Conservation (phyloP, 169 alveolate species). For the Eimeria necatrix region DNA sequence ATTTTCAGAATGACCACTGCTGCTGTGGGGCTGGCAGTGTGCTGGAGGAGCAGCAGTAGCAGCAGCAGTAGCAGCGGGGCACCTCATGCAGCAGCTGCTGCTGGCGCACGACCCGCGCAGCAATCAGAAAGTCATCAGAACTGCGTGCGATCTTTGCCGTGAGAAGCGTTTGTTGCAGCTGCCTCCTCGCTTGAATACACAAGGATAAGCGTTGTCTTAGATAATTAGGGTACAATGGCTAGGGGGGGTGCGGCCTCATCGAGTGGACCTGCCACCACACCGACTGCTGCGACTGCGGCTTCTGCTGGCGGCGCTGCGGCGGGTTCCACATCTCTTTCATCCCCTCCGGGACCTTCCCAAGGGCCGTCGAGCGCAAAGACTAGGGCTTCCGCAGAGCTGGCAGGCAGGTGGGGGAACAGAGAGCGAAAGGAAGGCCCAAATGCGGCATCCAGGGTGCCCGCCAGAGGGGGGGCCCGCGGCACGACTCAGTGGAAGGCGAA, state of each 20-base stretch:
- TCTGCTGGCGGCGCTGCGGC: constrained; percentile 1
- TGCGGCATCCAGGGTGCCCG: constrained; percentile 11
- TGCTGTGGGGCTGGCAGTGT: constrained; percentile 32
- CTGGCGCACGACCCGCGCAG: not conserved
- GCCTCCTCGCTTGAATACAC: constrained; percentile 17
- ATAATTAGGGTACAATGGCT: constrained; percentile 31
- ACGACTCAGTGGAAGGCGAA: constrained; percentile 63
- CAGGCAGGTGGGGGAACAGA: constrained; percentile 34
- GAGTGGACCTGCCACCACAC: constrained; percentile 59
- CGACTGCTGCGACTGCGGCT: constrained; percentile 7
- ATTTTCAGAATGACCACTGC: not conserved
- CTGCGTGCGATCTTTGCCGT: constrained; percentile 28
- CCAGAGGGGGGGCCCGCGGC: constrained; percentile 65
- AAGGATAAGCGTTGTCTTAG: constrained; percentile 55
- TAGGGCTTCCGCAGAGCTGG: not conserved
- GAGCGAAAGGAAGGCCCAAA: constrained; percentile 17
- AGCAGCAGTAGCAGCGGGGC: constrained; percentile 66
- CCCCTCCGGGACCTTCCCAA: constrained; percentile 30
- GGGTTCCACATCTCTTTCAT: not conserved
- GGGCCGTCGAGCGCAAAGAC: constrained; percentile 56
- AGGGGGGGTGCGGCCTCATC: constrained; percentile 70
- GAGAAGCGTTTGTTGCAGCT: constrained; percentile 1
- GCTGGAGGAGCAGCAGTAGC: constrained; percentile 51
- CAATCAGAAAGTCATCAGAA: constrained; percentile 2
- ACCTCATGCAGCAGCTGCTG: constrained; percentile 63